Evolutionary conservation across 2,329 filamentous ascomycete species (phyloP).

Genomic region (Alternaria sp.): DNA sequence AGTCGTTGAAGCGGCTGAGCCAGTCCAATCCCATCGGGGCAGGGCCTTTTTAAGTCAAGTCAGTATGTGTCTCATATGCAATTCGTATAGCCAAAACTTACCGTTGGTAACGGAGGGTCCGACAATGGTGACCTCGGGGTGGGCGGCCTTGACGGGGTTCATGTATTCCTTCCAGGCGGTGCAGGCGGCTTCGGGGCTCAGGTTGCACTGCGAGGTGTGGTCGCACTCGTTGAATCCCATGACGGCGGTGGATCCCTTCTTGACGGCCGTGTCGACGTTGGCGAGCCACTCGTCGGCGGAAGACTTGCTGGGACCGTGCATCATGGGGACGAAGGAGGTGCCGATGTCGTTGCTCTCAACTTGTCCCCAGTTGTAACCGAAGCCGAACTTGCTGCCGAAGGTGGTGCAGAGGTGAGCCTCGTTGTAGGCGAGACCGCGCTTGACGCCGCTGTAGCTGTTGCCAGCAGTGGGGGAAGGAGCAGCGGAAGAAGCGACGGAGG

Average conservation of each 20-base stretch:
- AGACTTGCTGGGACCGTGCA: slow-evolving; percentile 35
- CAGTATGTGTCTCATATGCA: not conserved
- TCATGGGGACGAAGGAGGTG: slow-evolving; percentile 67
- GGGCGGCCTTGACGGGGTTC: slow-evolving; percentile 35
- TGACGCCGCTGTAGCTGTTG: slow-evolving; percentile 49
- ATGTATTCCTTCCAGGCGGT: slow-evolving; percentile 40
- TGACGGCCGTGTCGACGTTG: slow-evolving; percentile 51
- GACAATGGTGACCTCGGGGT: slow-evolving; percentile 41
- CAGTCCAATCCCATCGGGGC: slow-evolving; percentile 39
- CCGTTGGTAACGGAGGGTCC: slow-evolving; percentile 45
- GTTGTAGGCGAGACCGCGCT: slow-evolving; percentile 76
- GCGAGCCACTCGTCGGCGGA: slow-evolving; percentile 34
- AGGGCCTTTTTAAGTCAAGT: not conserved
- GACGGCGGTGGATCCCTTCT: slow-evolving; percentile 41
- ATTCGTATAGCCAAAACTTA: not conserved
- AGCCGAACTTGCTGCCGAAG: slow-evolving; percentile 61
- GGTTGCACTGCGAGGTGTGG: slow-evolving; percentile 39
- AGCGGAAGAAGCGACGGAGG: slow-evolving; percentile 19
- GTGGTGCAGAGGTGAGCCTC: slow-evolving; percentile 58
- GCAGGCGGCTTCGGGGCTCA: slow-evolving; percentile 42
- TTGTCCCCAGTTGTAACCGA: slow-evolving; percentile 73
- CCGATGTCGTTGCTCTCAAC: slow-evolving; percentile 48
- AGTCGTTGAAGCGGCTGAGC: slow-evolving; percentile 39
- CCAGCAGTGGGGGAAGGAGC: slow-evolving; percentile 24
- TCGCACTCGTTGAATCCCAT: slow-evolving; percentile 52